A percentile compares a stretch with the other conserved stretches of the same genome.
Conservation (phyloP, 129 eudicot genomes). For the Solidago caesia region DNA sequence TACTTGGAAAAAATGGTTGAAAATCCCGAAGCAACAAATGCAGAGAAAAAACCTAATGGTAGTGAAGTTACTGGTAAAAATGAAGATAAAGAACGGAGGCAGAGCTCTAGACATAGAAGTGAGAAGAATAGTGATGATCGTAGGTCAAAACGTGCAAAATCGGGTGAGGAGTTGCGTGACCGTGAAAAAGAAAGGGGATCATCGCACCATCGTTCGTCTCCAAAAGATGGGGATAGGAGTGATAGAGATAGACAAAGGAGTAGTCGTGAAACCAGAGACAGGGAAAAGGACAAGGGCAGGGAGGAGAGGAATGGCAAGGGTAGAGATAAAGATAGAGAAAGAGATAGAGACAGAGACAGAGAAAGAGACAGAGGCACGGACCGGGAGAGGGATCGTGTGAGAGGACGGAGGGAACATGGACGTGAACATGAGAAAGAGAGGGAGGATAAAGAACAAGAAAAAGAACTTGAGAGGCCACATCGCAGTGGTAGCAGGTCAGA, state of each 20-base stretch:
- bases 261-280: conserved; percentile 60
- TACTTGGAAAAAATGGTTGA: conserved; percentile 79
- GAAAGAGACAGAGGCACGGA: conserved; percentile 41
- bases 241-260: conserved; percentile 60
- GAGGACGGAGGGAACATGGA: conserved; percentile 47
- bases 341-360: conserved; percentile 34
- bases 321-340: conserved; percentile 42
- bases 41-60: conserved; percentile 49
- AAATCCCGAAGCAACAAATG: conserved; percentile 46
- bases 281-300: conserved; percentile 39
- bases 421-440: conserved; percentile 44
- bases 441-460: conserved; percentile 38
- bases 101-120: conserved; percentile 61
- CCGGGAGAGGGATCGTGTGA: conserved; percentile 40
- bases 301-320: conserved; percentile 52
- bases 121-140: conserved; percentile 47
- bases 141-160: conserved; percentile 53
- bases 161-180: conserved; percentile 56
- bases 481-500: conserved; percentile 53
- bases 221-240: conserved; percentile 63
- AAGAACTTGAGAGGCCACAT: conserved; percentile 42
- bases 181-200: conserved; percentile 69
- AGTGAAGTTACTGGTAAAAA: conserved; percentile 43
- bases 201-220: conserved; percentile 52
- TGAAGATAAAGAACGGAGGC: conserved; percentile 49